Evolutionary conservation across 768 basidiomycete genomes (phyloP), one percentile per base, ranked within the genome.

Genomic region (Pleurotus ostreatus): DNA sequence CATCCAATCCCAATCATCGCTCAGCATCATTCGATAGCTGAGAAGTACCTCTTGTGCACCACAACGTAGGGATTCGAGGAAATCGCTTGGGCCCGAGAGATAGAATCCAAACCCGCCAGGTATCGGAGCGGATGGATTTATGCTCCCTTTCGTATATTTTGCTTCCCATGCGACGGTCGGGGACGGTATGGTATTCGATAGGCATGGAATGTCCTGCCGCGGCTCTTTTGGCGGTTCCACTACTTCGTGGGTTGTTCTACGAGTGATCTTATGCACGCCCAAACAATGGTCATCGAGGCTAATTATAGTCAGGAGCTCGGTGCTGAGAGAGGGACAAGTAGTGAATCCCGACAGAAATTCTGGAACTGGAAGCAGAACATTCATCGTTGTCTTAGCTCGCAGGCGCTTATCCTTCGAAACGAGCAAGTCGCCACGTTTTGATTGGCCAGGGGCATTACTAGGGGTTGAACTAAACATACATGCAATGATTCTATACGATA

Each of bases 61-160:
- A 11, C 58, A 62, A 15, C 67, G 64, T 46, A 84, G 63, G 2
- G 55, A 60, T 2, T 68, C 61, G 0, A 68, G 56, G 56, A 85
- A 84, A 13, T 65, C 61, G 2, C 65, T 51, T 4, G 85, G 81
- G 0, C 87, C 88, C 41, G 71, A 66, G 16, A 88, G 63, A 68
- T 90, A 89, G 68, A 90, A 86, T 2, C 85, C 81, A 61, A 88
- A 87, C 3, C 89, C 89, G 1, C 86, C 85, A 1, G 78, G 76
- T 3, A 80, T 71, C 2, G 67, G 53, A 2, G 67, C 76, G 11
- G 71, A 70, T 3, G 86, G 86, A 56, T 83, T 85, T 60, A 84
- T 79, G 65, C 82, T 85, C 0, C 85, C 85, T 55, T 74, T 63
- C 0, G 83, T 79, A 61, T 83, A 88, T 18, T 76, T 69, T 0